Evolutionary conservation across 1,139 yeast genomes (phyloP).

Genomic region (Pneumocystis oryctolagi): DNA sequence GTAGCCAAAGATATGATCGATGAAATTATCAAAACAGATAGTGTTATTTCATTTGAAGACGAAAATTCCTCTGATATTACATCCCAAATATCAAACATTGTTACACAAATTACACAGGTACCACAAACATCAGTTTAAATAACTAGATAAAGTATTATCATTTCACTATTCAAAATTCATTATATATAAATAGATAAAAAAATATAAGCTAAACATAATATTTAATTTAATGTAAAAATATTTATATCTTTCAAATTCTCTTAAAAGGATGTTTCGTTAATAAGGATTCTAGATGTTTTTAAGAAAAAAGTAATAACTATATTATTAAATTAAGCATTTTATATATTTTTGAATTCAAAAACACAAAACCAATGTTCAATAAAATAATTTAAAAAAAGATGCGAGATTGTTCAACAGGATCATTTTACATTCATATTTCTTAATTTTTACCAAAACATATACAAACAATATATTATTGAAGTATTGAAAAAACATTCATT

Average conservation of each 20-base stretch:
- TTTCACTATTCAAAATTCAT: no score
- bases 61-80: neutral
- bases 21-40: constrained; percentile 12
- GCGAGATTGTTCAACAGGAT: neutral
- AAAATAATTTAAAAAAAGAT: neutral
- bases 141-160: neutral
- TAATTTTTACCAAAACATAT: neutral
- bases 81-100: neutral
- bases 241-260: neutral
- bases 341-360: neutral
- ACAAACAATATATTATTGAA: neutral
- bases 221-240: no score
- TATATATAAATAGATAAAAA: neutral
- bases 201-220: no score
- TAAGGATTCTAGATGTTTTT: neutral
- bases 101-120: neutral
- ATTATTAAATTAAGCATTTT: neutral
- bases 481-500: neutral
- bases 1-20: constrained; percentile 10
- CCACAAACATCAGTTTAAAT: neutral
- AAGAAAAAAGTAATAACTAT: neutral
- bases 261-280: neutral
- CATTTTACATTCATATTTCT: neutral
- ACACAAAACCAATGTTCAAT: neutral
- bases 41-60: neutral